These are phyloP conservation scores for Exophiala mesophila DNA, from an alignment of 2,329 filamentous ascomycete species.

Conservation along the genomic window DNA sequence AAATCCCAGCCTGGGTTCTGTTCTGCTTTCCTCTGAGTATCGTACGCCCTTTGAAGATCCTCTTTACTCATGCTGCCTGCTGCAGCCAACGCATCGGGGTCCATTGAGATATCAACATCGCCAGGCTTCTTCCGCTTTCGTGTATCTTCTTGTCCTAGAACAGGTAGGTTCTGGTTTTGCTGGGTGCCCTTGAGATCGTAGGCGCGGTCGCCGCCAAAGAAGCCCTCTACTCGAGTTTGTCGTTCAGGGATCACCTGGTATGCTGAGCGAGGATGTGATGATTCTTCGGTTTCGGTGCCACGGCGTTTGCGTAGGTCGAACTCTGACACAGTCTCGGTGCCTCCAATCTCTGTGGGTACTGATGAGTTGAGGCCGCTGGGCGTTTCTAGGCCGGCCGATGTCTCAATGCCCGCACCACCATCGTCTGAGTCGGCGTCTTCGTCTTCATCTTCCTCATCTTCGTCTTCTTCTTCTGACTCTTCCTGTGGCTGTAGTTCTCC, in stretches of 20 bases:
- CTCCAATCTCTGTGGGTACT: conserved; percentile 72
- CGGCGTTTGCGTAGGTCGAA: conserved; percentile 87
- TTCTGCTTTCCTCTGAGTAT: conserved; percentile 62
- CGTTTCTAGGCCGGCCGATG: conserved; percentile 72
- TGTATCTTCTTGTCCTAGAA: conserved; percentile 74
- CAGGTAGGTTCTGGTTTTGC: conserved; percentile 51
- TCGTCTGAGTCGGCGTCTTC: conserved; percentile 60
- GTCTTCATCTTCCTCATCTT: conserved; percentile 67
- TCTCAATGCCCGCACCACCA: conserved; percentile 62
- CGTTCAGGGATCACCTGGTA: conserved; percentile 89
- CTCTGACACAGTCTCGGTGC: conserved; percentile 72
- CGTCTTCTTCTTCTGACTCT: conserved; percentile 60
- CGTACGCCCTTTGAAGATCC: conserved; percentile 73
- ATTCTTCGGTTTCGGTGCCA: conserved; percentile 84
- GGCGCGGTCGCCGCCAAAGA: conserved; percentile 91
- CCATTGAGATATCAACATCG: conserved; percentile 87
- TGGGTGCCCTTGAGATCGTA: conserved; percentile 73
- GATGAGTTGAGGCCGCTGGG: conserved; percentile 75
- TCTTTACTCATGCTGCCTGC: conserved; percentile 80
- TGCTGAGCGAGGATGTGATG: conserved; percentile 66
- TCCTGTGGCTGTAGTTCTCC: conserved; percentile 80
- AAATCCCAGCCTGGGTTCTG: conserved; percentile 66
- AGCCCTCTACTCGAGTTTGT: conserved; percentile 77
- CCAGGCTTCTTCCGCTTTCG: conserved; percentile 93
- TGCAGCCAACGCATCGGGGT: conserved; percentile 71